Base-by-base conservation (phyloP, 2,329 filamentous ascomycete species). In the Cytospora piceicola region DNA sequence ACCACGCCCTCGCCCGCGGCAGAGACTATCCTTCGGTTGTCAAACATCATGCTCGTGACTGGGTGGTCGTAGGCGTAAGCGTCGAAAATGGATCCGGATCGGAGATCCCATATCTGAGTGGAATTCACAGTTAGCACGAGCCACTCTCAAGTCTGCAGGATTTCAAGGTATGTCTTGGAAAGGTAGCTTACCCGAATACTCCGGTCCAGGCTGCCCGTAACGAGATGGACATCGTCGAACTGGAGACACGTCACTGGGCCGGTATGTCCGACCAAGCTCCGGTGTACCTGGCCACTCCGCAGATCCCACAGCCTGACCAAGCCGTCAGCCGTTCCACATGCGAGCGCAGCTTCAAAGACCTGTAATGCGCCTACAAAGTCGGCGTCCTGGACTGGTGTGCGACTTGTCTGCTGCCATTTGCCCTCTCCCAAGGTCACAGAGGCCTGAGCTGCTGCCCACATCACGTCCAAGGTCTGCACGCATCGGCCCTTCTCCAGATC, bases 271-370 rank as follows among this genome's bases (percentile, higher is more conserved):
- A 99, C 94, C 7, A 99, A 82, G 77, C 93, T 97, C 65, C 95
- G 87, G 78, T 97, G 94, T n/a, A 99, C 95, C 78, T 97, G 94
- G 2, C 95, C 95, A 75, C 93, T 97, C 70, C 95, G 87, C 72
- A 99, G 80, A 88, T 99, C 95, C 95, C 95, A 99, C 39, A 99
- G 80, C 66, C 95, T 85, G 51, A 99, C 94, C 92, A 98, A 96
- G 52, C 95, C 95, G 75, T 99, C 95, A 0, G 95, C 95, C 15
- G 95, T 99, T 71, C 95, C 95, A 75, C 95, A 98, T 12, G 95
- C 95, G 68, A 99, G 83, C 15, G 95, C 95, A 17, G 94, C 92
- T 76, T 99, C 94, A 73, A 98, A 99, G 51, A 96, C 94, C 76
- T 99, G 95, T 66, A 99, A 76, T 6, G 95, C 92, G 30, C 95